Base-by-base conservation (phyloP, 2,329 filamentous ascomycete genomes). In the Verticillium klebahnii region DNA sequence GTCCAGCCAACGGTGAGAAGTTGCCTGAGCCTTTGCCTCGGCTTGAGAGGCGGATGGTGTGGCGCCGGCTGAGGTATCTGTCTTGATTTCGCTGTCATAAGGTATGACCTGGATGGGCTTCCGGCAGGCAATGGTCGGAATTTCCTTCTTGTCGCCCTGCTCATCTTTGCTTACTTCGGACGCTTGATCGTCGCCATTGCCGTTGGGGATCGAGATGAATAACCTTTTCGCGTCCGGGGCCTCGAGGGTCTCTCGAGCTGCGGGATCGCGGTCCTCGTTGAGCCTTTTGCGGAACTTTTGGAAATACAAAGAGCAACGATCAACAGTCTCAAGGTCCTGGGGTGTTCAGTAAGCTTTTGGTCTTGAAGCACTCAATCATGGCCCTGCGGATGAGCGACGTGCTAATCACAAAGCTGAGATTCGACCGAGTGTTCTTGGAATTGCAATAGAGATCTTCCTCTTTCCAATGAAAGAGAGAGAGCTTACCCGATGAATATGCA, bases 401-500 rank as follows among this genome's bases (percentile, higher is more conserved):
- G 15, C 15, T 14, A 45, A 45, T 8, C 39, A 45, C n/a, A 1
- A 36, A 11, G 5, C 23, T 36, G 34, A 11, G 34, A 36, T 36
- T 36, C 4, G 34, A 36, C 29, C 4, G 29, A 29, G 29, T 29
- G 29, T 29, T 29, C 5, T 29, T 29, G 4, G 29, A 1, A 5
- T 29, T 29, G 29, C 29, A 29, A 29, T 29, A 29, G 5, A 29
- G 29, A 29, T 6, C 29, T 29, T 29, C 34, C 14, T 36, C 34
- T 11, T 36, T 5, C 7, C 14, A 7, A 36, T 36, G 9, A 36
- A 11, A 14, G 29, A 12, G 12, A 23, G 40, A 23, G n/a, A 25
- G 52, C 66, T 63, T 31, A 69, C 70, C 62, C 66, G 65, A 25
- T 69, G 56, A 9, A 66, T 60, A 54, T 71, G 66, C 14, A 73